Evolutionary conservation across 305 asterid species (phyloP), one percentile per base, ranked within the genome.

Genomic region (Fraxinus dipetala): DNA sequence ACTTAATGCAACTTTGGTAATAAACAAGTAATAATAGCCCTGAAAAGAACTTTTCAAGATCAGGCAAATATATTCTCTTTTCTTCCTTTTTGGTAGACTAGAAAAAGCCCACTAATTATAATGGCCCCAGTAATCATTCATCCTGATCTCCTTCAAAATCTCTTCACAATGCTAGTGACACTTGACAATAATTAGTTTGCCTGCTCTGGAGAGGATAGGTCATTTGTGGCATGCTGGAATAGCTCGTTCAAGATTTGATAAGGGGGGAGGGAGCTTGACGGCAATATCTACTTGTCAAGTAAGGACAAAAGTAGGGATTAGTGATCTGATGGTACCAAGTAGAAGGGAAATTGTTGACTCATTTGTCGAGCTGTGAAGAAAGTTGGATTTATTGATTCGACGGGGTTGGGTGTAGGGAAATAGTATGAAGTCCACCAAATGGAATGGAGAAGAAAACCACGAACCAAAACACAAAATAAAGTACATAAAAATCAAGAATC

Each of bases 31-130:
- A 48, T 54, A 81, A 67, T 65, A 77, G 7, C 76, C 51, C 81
- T 63, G 87, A 75, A 78, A 85, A 83, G 77, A 81, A 75, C 83
- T 75, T 84, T 82, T 80, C 18, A 30, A 74, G 86, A 88, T 79
- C 78, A 84, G 80, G 40, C 85, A 45, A 85, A 85, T 75, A 82
- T 85, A 82, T 85, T 87, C 87, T 24, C 77, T 81, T 83, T 81
- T 83, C 54, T 72, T 31, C 11, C 81, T 82, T 78, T 75, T 83
- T 79, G 83, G 75, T 79, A 30, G 78, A 79, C 83, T 86, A 79
- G 81, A 83, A 85, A 87, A 51, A 51, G 76, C 84, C 88, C 87
- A 83, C 86, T 77, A 43, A 18, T 14, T 20, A 56, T 77, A 26
- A 77, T 38, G 85, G 81, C 63, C 86, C 85, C 85, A 22, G 63